Conservation (phyloP, 1,284 basidiomycete genomes). For the Tylopilus orsonianus region DNA sequence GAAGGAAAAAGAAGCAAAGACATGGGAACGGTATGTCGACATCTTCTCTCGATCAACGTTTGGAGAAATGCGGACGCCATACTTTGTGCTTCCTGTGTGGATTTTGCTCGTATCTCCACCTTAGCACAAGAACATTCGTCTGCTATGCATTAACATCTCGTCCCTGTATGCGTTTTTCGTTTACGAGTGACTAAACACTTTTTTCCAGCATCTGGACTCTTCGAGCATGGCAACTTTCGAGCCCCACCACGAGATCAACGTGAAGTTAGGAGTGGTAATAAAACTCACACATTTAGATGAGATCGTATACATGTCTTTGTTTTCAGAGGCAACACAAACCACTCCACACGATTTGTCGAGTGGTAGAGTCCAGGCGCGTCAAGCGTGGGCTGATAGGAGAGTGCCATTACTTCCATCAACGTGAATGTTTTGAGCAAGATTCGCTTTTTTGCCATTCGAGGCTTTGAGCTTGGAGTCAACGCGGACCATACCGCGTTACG, state of each 20-base stretch:
- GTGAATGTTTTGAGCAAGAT: conserved; percentile 26
- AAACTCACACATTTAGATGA: conserved; percentile 68
- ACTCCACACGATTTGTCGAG: conserved; percentile 5
- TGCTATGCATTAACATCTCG: no score
- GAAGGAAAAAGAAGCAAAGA: conserved; percentile 50
- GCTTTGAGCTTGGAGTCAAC: conserved; percentile 1
- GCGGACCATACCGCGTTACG: background rate
- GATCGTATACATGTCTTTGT: conserved; percentile 14
- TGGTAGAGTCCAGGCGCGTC: conserved; percentile 11
- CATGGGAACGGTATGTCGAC: conserved; percentile 45
- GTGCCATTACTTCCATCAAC: conserved; percentile 9
- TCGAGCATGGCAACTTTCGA: conserved; percentile 60
- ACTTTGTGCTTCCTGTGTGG: conserved; percentile 6
- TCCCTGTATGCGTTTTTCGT: background rate
- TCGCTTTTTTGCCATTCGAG: conserved; percentile 22
- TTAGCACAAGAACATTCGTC: conserved; percentile 1
- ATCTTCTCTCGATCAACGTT: conserved; percentile 5
- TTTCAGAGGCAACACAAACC: conserved; percentile 5
- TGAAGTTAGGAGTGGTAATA: conserved; percentile 68
- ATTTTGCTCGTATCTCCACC: conserved; percentile 7
- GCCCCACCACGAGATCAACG: conserved; percentile 67
- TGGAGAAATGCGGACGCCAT: background rate
- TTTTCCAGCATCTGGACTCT: conserved; percentile 36
- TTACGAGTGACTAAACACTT: conserved; percentile 15
- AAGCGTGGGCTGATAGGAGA: conserved; percentile 10